A percentile compares a stretch with the other conserved stretches of the same genome.
phyloP scores from a whole-genome alignment of 2,329 filamentous ascomycete species.

The Ceratocystis ficicola region DNA sequence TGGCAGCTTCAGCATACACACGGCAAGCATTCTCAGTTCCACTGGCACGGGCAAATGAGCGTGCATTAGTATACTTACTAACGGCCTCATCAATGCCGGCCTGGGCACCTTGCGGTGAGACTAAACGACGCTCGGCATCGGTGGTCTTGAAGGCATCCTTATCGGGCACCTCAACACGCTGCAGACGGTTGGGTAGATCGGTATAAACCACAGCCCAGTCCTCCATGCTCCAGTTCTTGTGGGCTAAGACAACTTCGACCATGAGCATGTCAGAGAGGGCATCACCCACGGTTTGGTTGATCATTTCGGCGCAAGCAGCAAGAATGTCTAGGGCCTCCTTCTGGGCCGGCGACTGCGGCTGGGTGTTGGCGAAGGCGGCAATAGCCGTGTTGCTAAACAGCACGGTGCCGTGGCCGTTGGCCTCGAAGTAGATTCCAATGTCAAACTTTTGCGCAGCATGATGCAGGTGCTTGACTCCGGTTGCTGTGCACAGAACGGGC shows the following conservation, averaged over 20 bases:
- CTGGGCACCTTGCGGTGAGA: conserved; percentile 67
- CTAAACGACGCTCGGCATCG: conserved; percentile 80
- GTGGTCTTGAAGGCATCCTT: conserved; percentile 83
- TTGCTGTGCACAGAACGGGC: conserved; percentile 84
- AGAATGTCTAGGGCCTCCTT: conserved; percentile 80
- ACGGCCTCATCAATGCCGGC: conserved; percentile 76
- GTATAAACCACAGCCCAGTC: conserved; percentile 91
- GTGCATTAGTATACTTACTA: conserved; percentile 78
- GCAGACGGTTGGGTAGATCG: conserved; percentile 89
- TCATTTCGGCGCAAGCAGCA: conserved; percentile 70
- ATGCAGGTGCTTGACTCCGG: conserved; percentile 94
- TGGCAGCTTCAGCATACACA: conserved; percentile 90
- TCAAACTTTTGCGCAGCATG: conserved; percentile 93
- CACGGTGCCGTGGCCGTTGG: conserved; percentile 93
- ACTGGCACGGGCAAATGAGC: conserved; percentile 82
- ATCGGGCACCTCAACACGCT: conserved; percentile 78
- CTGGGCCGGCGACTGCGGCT: conserved; percentile 83
- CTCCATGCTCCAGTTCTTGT: conserved; percentile 80
- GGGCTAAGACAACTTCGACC: conserved; percentile 88
- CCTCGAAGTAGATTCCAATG: conserved; percentile 95
- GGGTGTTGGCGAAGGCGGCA: conserved; percentile 61
- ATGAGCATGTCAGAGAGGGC: conserved; percentile 92
- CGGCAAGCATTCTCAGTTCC: conserved; percentile 94
- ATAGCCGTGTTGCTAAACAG: conserved; percentile 81
- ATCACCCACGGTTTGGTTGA: conserved; percentile 97